Evolutionary conservation across 2,329 filamentous ascomycete species (phyloP).

Genomic region (Fusarium setosum): DNA sequence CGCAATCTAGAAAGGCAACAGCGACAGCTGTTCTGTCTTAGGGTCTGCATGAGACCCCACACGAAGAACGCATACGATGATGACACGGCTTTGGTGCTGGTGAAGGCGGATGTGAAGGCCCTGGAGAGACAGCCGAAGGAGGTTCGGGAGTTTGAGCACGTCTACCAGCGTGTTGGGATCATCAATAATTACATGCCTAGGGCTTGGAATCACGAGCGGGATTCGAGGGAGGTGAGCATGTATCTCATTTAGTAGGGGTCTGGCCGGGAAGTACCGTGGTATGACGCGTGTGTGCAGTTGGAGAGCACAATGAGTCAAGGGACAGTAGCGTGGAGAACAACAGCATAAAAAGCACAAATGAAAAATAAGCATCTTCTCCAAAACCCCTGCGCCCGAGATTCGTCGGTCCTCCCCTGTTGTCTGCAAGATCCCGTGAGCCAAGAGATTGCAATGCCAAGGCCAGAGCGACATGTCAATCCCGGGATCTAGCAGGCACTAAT

Average conservation of each 20-base stretch:
- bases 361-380: background rate
- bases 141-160: constrained; percentile 18
- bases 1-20: background rate
- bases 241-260: constrained; percentile 26
- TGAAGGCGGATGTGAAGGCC: constrained; percentile 7
- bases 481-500: background rate
- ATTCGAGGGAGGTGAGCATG: constrained; percentile 19
- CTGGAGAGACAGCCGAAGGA: constrained; percentile 22
- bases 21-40: constrained; percentile 25
- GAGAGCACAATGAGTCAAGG: no score
- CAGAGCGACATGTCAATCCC: background rate
- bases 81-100: constrained; percentile 32
- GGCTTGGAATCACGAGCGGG: constrained; percentile 24
- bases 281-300: background rate
- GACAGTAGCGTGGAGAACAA: no score
- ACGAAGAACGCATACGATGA: constrained; percentile 27
- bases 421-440: background rate
- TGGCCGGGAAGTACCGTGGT: background rate
- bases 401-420: no score
- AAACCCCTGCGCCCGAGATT: no score
- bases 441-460: background rate
- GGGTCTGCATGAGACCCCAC: constrained; percentile 12
- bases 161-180: constrained; percentile 34
- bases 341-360: no score
- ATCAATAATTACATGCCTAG: constrained; percentile 25